Percentiles rank a stretch among this genome's conserved stretches.
These are phyloP conservation scores for Myxozyma melibiosi DNA, from an alignment of 805 yeast genomes.

Conservation along the genomic window DNA sequence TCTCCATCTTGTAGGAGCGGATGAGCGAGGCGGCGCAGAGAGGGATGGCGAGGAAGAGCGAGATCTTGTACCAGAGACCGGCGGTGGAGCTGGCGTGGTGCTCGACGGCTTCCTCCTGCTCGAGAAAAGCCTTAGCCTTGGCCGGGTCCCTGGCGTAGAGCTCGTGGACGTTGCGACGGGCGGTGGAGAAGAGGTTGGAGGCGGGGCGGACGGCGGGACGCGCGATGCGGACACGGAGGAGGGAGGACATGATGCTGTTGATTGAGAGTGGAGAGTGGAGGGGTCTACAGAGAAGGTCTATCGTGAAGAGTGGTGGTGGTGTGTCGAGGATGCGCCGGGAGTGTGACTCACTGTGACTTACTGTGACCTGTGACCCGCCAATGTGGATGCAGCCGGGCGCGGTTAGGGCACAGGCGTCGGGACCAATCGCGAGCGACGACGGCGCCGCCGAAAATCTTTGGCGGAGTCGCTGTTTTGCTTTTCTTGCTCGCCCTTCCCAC, in stretches of 20 bases:
- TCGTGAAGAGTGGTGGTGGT: constrained; percentile 11
- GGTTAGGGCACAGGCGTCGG: constrained; percentile 5
- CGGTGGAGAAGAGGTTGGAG: neutral
- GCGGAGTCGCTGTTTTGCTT: constrained; percentile 12
- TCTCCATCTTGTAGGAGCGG: constrained; percentile 80
- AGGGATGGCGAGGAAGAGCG: constrained; percentile 79
- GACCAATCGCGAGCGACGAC: constrained; percentile 12
- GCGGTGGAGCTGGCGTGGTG: constrained; percentile 82
- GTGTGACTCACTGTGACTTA: neutral
- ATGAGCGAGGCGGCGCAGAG: constrained; percentile 73
- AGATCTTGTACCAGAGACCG: constrained; percentile 80
- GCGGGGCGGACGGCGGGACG: constrained; percentile 18
- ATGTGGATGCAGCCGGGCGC: constrained; percentile 1
- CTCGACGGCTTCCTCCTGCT: constrained; percentile 48
- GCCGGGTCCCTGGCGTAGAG: constrained; percentile 19
- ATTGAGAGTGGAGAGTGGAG: neutral
- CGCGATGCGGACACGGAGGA: constrained; percentile 20
- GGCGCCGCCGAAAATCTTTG: constrained; percentile 14
- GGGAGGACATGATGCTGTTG: constrained; percentile 22
- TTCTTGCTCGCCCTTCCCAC: constrained; percentile 18
- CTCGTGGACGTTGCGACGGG: constrained; percentile 13
- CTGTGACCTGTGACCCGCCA: constrained; percentile 12
- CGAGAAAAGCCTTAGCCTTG: constrained; percentile 28
- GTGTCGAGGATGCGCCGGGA: constrained; percentile 6
- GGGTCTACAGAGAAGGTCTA: neutral